A percentile compares a stretch with the other conserved stretches of the same genome.
These are phyloP conservation scores for Pichia exigua DNA, from an alignment of 805 yeast species.

Conservation along the genomic window DNA sequence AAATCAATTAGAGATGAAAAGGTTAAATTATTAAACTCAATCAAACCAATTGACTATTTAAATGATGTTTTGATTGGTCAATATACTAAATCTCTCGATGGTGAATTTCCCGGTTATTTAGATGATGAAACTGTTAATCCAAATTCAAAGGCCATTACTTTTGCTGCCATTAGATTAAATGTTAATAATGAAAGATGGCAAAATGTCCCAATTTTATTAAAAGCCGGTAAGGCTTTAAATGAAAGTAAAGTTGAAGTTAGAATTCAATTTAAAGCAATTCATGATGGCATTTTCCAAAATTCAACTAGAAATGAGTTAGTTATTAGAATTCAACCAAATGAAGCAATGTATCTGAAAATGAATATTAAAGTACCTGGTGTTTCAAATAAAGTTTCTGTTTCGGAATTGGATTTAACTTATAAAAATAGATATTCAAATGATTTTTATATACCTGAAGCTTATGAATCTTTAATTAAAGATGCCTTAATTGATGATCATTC, in stretches of 20 bases:
- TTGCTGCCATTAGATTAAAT: slow-evolving; percentile 72
- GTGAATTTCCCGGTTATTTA: slow-evolving; percentile 79
- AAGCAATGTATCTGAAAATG: slow-evolving; percentile 87
- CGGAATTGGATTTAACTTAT: slow-evolving; percentile 88
- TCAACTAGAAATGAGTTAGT: slow-evolving; percentile 91
- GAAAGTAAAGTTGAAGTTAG: slow-evolving; percentile 93
- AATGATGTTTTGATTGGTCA: slow-evolving; percentile 79
- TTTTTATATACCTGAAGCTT: slow-evolving; percentile 96
- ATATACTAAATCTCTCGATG: slow-evolving; percentile 77
- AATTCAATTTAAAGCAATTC: slow-evolving; percentile 82
- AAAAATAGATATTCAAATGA: slow-evolving; percentile 63
- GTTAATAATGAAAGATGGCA: slow-evolving; percentile 96
- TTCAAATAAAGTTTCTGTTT: slow-evolving; percentile 69
- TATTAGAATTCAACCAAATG: slow-evolving; percentile 89
- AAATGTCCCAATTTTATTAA: slow-evolving; percentile 90
- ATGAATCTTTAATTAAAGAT: slow-evolving; percentile 91
- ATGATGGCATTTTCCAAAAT: slow-evolving; percentile 70
- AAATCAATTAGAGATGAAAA: slow-evolving; percentile 95
- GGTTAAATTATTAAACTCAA: slow-evolving; percentile 82
- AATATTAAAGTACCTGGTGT: slow-evolving; percentile 93
- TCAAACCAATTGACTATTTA: slow-evolving; percentile 51
- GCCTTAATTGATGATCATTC: slow-evolving; percentile 89
- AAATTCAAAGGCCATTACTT: slow-evolving; percentile 83
- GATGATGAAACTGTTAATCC: slow-evolving; percentile 87
- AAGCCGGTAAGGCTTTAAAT: slow-evolving; percentile 97